phyloP scores from a whole-genome alignment of 108 stramenopile species.

The Cylindrotheca closterium region DNA sequence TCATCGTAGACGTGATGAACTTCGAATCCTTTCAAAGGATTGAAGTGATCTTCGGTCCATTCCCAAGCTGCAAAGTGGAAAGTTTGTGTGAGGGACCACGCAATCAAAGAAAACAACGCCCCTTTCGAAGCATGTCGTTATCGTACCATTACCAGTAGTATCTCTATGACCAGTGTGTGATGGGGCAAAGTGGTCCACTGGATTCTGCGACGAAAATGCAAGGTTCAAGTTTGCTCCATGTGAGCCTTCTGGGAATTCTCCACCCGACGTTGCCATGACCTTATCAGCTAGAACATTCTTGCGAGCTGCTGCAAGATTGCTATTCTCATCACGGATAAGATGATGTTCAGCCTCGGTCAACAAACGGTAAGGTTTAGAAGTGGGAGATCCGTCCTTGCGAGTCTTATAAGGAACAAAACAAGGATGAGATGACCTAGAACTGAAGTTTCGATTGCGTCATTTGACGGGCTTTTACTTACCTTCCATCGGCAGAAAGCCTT shows the following conservation, averaged over 20 bases:
- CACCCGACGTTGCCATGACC: conserved; percentile 71
- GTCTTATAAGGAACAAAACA: conserved; percentile 21
- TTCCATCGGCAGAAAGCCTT: conserved; percentile 92
- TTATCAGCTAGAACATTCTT: conserved; percentile 53
- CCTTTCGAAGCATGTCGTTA: too few relatives aligned
- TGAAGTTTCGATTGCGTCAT: neutral
- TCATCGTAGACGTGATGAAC: conserved; percentile 91
- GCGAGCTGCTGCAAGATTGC: conserved; percentile 64
- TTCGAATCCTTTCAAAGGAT: conserved; percentile 84
- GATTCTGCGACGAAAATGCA: conserved; percentile 76
- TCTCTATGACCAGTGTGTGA: conserved; percentile 80
- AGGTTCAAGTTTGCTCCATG: conserved; percentile 77
- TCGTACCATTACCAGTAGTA: conserved; percentile 74
- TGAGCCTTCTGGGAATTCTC: conserved; percentile 48
- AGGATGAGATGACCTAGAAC: neutral
- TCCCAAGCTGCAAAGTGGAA: conserved; percentile 69
- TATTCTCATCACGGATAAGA: conserved; percentile 64
- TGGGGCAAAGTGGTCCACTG: conserved; percentile 70
- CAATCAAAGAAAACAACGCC: too few relatives aligned
- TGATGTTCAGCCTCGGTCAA: conserved; percentile 93
- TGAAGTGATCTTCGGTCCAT: conserved; percentile 93
- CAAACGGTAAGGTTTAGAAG: conserved; percentile 66
- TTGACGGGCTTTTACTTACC: conserved; percentile 34
- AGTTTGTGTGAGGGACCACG: too few relatives aligned
- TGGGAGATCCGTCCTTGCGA: conserved; percentile 56